Percentiles rank a stretch among this genome's conserved stretches.
Conservation (phyloP, 2,329 filamentous ascomycete species). For the Xylaria sp. region DNA sequence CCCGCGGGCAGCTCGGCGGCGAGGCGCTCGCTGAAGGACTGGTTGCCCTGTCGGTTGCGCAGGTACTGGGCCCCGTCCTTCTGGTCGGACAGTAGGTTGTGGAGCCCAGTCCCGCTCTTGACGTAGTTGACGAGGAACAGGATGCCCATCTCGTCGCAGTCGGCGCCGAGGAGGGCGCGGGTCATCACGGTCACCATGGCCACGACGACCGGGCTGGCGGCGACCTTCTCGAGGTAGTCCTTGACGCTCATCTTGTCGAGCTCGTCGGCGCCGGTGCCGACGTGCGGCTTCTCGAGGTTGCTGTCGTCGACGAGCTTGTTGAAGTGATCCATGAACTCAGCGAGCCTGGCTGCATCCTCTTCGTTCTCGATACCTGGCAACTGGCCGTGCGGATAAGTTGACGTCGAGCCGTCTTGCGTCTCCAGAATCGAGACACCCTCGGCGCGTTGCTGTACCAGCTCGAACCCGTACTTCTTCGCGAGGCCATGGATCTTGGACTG, state of each 20-base stretch:
- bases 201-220: background rate
- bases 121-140: slow-evolving; percentile 60
- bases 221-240: slow-evolving; percentile 5
- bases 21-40: slow-evolving; percentile 12
- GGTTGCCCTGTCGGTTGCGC: slow-evolving; percentile 49
- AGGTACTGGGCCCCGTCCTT: slow-evolving; percentile 57
- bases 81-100: slow-evolving; percentile 55
- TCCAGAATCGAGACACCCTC: slow-evolving; percentile 44
- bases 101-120: slow-evolving; percentile 53
- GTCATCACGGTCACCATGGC: slow-evolving; percentile 1
- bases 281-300: background rate
- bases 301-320: background rate
- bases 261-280: background rate
- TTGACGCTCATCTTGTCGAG: slow-evolving; percentile 11
- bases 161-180: slow-evolving; percentile 8
- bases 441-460: slow-evolving; percentile 52
- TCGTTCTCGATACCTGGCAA: background rate
- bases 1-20: slow-evolving; percentile 3
- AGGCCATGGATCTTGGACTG: slow-evolving; percentile 50
- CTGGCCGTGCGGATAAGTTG: slow-evolving; percentile 23
- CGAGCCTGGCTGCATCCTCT: background rate
- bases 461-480: slow-evolving; percentile 43
- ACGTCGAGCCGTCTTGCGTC: slow-evolving; percentile 20
- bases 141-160: slow-evolving; percentile 15
- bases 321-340: background rate